Conservation (phyloP, 805 yeast species). For the Saccharomycodes ludwigii region DNA sequence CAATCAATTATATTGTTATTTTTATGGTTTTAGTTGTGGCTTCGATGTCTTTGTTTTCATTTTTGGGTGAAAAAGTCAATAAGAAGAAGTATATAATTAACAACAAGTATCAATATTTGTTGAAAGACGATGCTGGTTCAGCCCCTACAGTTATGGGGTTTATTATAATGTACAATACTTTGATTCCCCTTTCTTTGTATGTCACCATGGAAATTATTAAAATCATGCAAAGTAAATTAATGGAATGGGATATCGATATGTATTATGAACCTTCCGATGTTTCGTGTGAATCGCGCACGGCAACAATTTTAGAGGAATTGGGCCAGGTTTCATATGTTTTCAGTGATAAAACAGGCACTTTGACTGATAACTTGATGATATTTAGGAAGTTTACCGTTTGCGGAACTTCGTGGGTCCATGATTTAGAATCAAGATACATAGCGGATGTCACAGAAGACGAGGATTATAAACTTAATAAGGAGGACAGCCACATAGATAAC, state of each 20-base stretch:
- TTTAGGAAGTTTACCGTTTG: constrained; percentile 80
- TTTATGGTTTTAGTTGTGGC: constrained; percentile 83
- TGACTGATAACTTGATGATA: constrained; percentile 89
- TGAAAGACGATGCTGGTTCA: constrained; percentile 61
- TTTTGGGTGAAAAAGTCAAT: constrained; percentile 59
- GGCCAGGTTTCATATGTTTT: constrained; percentile 95
- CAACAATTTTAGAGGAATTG: constrained; percentile 87
- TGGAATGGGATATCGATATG: constrained; percentile 92
- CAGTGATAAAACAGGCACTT: constrained; percentile 94
- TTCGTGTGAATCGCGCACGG: constrained; percentile 90
- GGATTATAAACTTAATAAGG: neutral
- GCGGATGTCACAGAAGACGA: neutral
- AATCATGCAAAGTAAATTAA: constrained; percentile 65
- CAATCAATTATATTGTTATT: constrained; percentile 70
- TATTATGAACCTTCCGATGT: constrained; percentile 75
- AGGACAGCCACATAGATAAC: neutral
- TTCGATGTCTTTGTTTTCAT: constrained; percentile 62
- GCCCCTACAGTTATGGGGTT: constrained; percentile 92
- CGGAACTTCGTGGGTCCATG: constrained; percentile 87
- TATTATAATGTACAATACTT: constrained; percentile 92
- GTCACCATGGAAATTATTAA: constrained; percentile 96
- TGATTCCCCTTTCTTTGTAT: constrained; percentile 87
- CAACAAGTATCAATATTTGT: constrained; percentile 59
- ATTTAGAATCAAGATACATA: constrained; percentile 29
- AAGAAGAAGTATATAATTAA: constrained; percentile 26